Percentiles rank a stretch among this genome's conserved stretches.
Conservation (phyloP, 768 basidiomycete species). For the Arthromyces matolae region DNA sequence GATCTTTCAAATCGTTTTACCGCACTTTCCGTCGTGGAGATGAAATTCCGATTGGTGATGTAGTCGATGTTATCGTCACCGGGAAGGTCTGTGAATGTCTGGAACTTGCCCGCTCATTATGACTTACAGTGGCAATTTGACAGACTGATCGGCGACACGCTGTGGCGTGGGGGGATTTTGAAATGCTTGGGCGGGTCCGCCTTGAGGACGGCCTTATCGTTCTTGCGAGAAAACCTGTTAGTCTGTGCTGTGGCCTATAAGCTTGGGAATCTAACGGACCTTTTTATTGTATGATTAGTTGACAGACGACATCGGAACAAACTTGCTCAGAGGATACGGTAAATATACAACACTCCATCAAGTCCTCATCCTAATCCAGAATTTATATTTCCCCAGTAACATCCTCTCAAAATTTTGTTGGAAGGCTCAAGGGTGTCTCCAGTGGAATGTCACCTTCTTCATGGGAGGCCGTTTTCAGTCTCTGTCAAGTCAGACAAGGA, state of each 20-base stretch:
- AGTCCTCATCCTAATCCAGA: constrained; percentile 3
- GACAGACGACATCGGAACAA: constrained; percentile 29
- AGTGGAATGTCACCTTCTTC: constrained; percentile 31
- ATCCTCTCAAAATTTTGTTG: constrained; percentile 50
- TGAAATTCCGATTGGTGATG: constrained; percentile 17
- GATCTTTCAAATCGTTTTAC: constrained; percentile 38
- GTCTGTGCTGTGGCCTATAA: constrained; percentile 15
- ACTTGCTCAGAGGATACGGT: constrained; percentile 50
- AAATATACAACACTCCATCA: constrained; percentile 5
- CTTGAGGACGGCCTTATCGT: constrained; percentile 57
- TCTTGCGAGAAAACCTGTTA: constrained; percentile 48
- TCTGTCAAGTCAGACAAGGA: constrained; percentile 35
- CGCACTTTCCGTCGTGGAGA: constrained; percentile 27
- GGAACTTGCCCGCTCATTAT: neutral
- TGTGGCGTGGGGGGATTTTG: constrained; percentile 55
- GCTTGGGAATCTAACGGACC: neutral
- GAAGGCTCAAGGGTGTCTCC: constrained; percentile 38
- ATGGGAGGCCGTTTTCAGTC: constrained; percentile 53
- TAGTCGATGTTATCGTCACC: constrained; percentile 49
- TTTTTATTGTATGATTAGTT: constrained; percentile 9
- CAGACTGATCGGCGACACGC: constrained; percentile 46
- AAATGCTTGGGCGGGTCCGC: constrained; percentile 54
- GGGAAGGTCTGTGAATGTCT: constrained; percentile 39
- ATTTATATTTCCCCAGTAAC: too few species aligned
- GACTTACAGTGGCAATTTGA: constrained; percentile 4